Evolutionary conservation across 805 yeast genomes (phyloP).

Genomic region (Cephaloascus albidus): DNA sequence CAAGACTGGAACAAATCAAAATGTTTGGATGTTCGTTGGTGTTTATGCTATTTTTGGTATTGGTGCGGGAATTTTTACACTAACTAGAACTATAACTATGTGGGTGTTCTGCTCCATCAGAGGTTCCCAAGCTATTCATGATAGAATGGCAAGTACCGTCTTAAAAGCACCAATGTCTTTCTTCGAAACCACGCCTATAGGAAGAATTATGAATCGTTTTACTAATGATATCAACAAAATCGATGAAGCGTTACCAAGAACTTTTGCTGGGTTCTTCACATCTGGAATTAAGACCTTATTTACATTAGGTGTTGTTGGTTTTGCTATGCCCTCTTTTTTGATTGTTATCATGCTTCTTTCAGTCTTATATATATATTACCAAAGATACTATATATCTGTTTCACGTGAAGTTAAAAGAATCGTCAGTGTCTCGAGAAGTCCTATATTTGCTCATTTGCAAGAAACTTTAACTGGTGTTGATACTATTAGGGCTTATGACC

Average conservation of each 20-base stretch:
- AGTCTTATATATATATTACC: slow-evolving; percentile 59
- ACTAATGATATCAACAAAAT: slow-evolving; percentile 52
- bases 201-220: slow-evolving; percentile 57
- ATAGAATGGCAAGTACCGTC: slow-evolving; percentile 44
- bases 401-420: slow-evolving; percentile 75
- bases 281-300: slow-evolving; percentile 33
- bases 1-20: slow-evolving; percentile 26
- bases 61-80: slow-evolving; percentile 36
- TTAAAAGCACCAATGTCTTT: slow-evolving; percentile 55
- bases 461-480: slow-evolving; percentile 73
- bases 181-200: slow-evolving; percentile 63
- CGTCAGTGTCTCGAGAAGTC: slow-evolving; percentile 59
- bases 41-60: slow-evolving; percentile 51
- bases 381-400: slow-evolving; percentile 55
- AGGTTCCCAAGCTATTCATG: slow-evolving; percentile 48
- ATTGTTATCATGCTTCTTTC: slow-evolving; percentile 30
- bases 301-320: slow-evolving; percentile 42
- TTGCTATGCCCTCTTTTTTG: slow-evolving; percentile 45
- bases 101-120: slow-evolving; percentile 45
- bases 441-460: slow-evolving; percentile 74
- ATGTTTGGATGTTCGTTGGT: slow-evolving; percentile 37
- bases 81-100: slow-evolving; percentile 36
- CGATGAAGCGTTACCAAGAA: slow-evolving; percentile 48
- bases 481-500: slow-evolving; percentile 74
- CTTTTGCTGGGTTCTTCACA: slow-evolving; percentile 37